A percentile compares a stretch with the other conserved stretches of the same genome.
phyloP scores from a whole-genome alignment of 2,329 filamentous ascomycete species.

The Dryadomyces quercivorus region DNA sequence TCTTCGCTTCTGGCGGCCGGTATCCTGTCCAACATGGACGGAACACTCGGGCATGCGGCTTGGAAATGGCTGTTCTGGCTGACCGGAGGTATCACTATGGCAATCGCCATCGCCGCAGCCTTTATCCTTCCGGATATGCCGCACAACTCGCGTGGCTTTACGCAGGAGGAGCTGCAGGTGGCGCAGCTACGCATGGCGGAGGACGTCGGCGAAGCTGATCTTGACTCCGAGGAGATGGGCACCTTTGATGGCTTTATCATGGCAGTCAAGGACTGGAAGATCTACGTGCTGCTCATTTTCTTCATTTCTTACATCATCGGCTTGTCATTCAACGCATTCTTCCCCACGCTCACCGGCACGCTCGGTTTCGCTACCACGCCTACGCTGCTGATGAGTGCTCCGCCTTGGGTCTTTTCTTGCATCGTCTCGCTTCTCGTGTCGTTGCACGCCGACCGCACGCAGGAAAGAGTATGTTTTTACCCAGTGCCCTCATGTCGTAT shows the following conservation, averaged over 20 bases:
- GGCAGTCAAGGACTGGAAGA: slow-evolving; percentile 46
- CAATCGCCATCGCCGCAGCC: slow-evolving; percentile 40
- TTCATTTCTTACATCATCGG: neutral
- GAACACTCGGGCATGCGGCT: slow-evolving; percentile 30
- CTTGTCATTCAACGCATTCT: slow-evolving; percentile 46
- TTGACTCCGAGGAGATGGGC: slow-evolving; percentile 34
- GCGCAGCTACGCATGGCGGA: slow-evolving; percentile 42
- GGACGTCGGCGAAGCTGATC: slow-evolving; percentile 43
- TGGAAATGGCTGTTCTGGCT: slow-evolving; percentile 36
- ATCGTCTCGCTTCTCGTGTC: slow-evolving; percentile 53
- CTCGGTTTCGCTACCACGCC: slow-evolving; percentile 49
- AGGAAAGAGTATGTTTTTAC: slow-evolving; percentile 32
- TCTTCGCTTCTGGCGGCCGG: slow-evolving; percentile 24
- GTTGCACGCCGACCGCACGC: slow-evolving; percentile 58
- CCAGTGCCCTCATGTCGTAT: neutral
- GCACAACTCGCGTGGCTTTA: slow-evolving; percentile 33
- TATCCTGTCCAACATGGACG: slow-evolving; percentile 40
- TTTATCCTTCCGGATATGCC: slow-evolving; percentile 62
- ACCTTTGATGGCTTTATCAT: slow-evolving; percentile 39
- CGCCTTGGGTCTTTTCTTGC: slow-evolving; percentile 51
- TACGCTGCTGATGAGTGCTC: slow-evolving; percentile 51
- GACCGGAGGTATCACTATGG: slow-evolving; percentile 44
- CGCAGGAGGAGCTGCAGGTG: slow-evolving; percentile 39
- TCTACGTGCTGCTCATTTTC: slow-evolving; percentile 44
- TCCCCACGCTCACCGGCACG: slow-evolving; percentile 54